These are phyloP conservation scores for Aspergillus nidulans DNA, from an alignment of 495 filamentous ascomycete genomes.

Conservation along the genomic window DNA sequence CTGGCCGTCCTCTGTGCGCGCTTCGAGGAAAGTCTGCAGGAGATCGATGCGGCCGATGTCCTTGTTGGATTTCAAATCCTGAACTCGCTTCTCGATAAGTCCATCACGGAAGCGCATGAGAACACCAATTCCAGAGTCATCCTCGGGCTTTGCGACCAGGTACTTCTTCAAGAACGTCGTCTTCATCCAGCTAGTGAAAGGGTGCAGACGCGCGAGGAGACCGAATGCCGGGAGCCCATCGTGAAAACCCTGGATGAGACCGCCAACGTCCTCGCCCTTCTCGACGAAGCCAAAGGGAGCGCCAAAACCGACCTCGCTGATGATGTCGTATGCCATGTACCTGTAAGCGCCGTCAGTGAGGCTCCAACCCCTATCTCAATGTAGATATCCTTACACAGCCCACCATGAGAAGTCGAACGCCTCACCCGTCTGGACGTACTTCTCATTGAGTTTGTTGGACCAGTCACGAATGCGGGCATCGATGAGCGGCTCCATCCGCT, in stretches of 20 bases:
- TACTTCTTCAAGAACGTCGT: constrained; percentile 50
- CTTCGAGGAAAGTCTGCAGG: constrained; percentile 38
- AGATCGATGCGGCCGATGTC: constrained; percentile 19
- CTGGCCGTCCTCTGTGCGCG: constrained; percentile 41
- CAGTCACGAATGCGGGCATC: constrained; percentile 42
- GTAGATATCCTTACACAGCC: constrained; percentile 34
- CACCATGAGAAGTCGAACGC: constrained; percentile 50
- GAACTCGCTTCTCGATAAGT: constrained; percentile 20
- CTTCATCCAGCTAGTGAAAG: constrained; percentile 51
- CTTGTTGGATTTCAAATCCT: constrained; percentile 7
- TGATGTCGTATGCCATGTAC: constrained; percentile 59
- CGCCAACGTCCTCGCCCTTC: constrained; percentile 52
- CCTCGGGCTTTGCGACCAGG: constrained; percentile 50
- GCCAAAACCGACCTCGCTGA: constrained; percentile 61
- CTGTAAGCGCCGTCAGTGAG: constrained; percentile 2
- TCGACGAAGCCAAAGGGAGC: constrained; percentile 58
- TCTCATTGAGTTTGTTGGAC: constrained; percentile 37
- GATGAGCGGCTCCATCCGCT: constrained; percentile 50
- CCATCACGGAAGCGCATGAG: constrained; percentile 48
- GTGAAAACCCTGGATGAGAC: constrained; percentile 51
- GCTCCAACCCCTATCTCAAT: too few species aligned
- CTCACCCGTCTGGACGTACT: constrained; percentile 38
- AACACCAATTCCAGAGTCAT: constrained; percentile 41
- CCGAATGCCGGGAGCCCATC: constrained; percentile 46
- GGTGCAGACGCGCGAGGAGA: constrained; percentile 45